A percentile compares a stretch with the other conserved stretches of the same genome.
Conservation (phyloP, 768 basidiomycete genomes). For the Mycena epipterygia region DNA sequence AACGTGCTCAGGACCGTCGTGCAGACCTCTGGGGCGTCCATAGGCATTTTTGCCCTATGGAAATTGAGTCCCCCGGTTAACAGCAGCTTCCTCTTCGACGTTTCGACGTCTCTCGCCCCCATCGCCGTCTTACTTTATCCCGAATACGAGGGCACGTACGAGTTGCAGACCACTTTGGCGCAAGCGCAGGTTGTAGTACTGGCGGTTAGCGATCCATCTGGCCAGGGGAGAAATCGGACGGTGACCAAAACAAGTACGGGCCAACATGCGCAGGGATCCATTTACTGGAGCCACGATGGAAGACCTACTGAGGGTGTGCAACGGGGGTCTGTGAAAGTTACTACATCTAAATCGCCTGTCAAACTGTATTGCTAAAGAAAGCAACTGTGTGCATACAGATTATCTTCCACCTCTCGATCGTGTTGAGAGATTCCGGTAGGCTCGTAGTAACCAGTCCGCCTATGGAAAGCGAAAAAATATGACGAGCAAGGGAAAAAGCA, state of each 20-base stretch:
- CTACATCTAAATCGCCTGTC: background rate
- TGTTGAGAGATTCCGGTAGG: no score
- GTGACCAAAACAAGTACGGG: background rate
- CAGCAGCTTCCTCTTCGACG: constrained; percentile 9
- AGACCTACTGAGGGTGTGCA: background rate
- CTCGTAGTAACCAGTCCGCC: no score
- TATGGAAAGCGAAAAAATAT: no score
- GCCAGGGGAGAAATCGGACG: constrained; percentile 5
- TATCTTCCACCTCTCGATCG: no score
- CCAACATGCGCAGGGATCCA: background rate
- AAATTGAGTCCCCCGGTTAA: background rate
- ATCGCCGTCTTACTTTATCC: background rate
- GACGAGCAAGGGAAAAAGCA: no score
- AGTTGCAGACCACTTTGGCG: constrained; percentile 14
- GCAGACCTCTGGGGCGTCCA: constrained; percentile 12
- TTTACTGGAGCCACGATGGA: constrained; percentile 11
- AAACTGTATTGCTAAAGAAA: background rate
- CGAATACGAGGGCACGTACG: constrained; percentile 24
- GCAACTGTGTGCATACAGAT: no score
- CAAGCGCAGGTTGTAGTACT: background rate
- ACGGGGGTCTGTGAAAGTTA: constrained; percentile 3
- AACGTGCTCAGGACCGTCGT: constrained; percentile 7
- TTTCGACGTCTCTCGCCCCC: constrained; percentile 11
- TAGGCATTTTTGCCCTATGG: background rate
- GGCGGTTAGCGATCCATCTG: background rate